Evolutionary conservation across 2,329 filamentous ascomycete species (phyloP).

Genomic region (Colletotrichum incanum): DNA sequence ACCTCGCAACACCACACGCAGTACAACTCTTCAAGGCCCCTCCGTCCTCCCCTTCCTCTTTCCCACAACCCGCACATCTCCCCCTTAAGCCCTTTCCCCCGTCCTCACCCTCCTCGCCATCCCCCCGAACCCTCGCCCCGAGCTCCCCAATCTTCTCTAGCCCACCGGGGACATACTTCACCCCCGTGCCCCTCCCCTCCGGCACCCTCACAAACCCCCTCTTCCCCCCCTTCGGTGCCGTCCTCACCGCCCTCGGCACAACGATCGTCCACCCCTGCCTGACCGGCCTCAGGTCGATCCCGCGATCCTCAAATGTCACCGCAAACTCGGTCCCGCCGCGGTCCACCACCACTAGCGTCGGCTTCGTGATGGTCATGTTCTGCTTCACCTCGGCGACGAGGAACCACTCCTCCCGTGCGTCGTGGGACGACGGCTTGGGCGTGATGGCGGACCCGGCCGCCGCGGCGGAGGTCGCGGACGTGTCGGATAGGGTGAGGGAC

Average conservation of each 20-base stretch:
- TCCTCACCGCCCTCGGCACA: conserved; percentile 54
- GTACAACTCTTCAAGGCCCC: conserved; percentile 57
- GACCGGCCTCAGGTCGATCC: conserved; percentile 55
- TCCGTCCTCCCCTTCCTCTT: conserved; percentile 47
- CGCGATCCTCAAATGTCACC: conserved; percentile 61
- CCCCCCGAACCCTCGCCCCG: conserved; percentile 46
- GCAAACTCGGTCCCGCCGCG: conserved; percentile 58
- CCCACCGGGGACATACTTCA: conserved; percentile 53
- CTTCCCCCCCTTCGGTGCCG: conserved; percentile 55
- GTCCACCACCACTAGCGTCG: conserved; percentile 63
- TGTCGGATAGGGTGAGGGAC: conserved; percentile 12
- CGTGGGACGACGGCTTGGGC: conserved; percentile 40
- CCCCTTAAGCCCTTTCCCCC: conserved; percentile 23
- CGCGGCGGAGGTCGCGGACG: neutral
- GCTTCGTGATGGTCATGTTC: conserved; percentile 65
- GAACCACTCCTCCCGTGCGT: conserved; percentile 48
- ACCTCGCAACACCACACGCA: conserved; percentile 60
- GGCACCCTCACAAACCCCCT: conserved; percentile 57
- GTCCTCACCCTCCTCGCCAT: conserved; percentile 8
- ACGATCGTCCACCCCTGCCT: conserved; percentile 58
- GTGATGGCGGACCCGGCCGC: neutral
- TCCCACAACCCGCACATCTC: conserved; percentile 50
- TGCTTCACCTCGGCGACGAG: conserved; percentile 63
- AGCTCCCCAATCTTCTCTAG: conserved; percentile 51
- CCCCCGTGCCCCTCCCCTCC: conserved; percentile 50